A percentile compares a stretch with the other conserved stretches of the same genome.
Conservation (phyloP, 1,284 basidiomycete species). For the Heimioporus punctisporus region DNA sequence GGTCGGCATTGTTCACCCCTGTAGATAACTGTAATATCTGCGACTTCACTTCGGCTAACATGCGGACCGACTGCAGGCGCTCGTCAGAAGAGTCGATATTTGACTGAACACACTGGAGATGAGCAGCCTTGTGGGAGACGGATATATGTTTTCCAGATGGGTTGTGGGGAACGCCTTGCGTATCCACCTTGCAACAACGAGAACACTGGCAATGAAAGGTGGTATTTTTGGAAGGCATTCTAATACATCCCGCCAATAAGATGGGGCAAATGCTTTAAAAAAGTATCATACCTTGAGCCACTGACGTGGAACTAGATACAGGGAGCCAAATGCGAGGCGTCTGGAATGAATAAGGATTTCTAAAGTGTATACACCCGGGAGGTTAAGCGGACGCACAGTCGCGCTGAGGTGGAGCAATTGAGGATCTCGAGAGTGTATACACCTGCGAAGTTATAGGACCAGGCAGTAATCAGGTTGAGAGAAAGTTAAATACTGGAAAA, state of each 20-base stretch:
- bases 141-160: neutral
- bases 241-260: neutral
- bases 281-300: neutral
- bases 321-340: neutral
- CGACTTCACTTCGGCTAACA: neutral
- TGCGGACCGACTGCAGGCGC: neutral
- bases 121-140: neutral
- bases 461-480: neutral
- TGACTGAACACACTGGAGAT: neutral
- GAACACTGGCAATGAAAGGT: neutral
- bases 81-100: neutral
- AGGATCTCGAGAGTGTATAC: too few relatives aligned
- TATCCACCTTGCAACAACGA: neutral
- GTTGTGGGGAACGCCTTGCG: neutral
- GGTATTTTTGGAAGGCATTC: neutral
- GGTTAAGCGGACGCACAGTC: too few relatives aligned
- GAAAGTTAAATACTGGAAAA: neutral
- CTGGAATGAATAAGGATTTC: too few relatives aligned
- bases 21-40: neutral
- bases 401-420: too few relatives aligned
- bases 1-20: neutral
- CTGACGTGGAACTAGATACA: neutral
- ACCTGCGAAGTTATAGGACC: too few relatives aligned
- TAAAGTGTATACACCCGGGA: too few relatives aligned
- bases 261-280: neutral